These are phyloP conservation scores for Solanum hybrid DNA, from an alignment of 305 asterid species.

Conservation along the genomic window DNA sequence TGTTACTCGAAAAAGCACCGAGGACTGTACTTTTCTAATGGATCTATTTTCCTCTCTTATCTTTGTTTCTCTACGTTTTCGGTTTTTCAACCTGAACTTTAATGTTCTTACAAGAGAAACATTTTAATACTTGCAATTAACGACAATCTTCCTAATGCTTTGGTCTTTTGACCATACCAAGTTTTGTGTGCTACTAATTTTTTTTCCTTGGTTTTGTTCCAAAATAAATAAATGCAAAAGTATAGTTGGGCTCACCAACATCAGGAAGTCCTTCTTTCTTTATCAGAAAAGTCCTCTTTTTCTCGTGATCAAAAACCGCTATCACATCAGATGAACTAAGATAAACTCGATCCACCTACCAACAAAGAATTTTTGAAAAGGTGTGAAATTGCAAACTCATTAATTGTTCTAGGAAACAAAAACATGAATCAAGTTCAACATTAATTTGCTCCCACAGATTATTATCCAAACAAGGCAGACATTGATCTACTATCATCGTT, in stretches of 20 bases:
- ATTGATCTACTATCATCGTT: background rate
- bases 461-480: background rate
- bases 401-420: background rate
- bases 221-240: background rate
- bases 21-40: background rate
- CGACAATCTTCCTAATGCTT: background rate
- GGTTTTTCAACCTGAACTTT: background rate
- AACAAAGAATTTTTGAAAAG: background rate
- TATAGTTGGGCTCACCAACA: constrained; percentile 38
- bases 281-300: constrained; percentile 51
- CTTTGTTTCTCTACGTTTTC: background rate
- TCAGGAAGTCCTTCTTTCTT: constrained; percentile 87
- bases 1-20: background rate
- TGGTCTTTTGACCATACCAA: background rate
- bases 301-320: constrained; percentile 84
- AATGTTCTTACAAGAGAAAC: background rate
- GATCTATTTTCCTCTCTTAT: background rate
- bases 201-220: background rate
- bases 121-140: background rate
- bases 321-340: constrained; percentile 61
- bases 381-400: background rate
- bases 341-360: constrained; percentile 75
- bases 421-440: background rate
- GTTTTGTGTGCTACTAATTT: background rate
- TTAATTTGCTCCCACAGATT: background rate